Base-by-base conservation (phyloP, 2,329 filamentous ascomycete species). In the Curvularia eragrostidis region DNA sequence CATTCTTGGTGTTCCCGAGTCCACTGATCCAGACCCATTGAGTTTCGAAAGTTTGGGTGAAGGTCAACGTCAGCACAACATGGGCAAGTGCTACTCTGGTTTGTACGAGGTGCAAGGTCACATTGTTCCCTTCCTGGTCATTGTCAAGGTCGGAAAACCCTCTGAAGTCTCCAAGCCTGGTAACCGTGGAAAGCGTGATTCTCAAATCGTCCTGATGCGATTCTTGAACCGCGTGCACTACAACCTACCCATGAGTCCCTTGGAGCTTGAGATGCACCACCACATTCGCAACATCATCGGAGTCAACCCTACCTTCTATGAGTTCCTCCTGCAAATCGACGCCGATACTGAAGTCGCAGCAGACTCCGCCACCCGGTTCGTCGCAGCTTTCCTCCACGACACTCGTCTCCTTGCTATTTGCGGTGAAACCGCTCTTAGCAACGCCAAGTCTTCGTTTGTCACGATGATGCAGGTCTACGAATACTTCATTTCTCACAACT, bases 381-480 rank as follows among this genome's bases (percentile, higher is more conserved):
- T 99, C 39, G 87, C 95, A 9, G 84, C 93, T 5, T 97, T 97
- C 82, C 79, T 97, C 42, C 87, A 95, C 70, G 95, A 99, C 75
- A 97, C 93, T 24, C 89, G 91, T 54, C 83, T 98, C n/a, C 94
- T 97, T 71, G 95, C 90, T 54, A 87, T 95, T 48, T 99, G 95
- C 73, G 95, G 95, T 79, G 95, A 99, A 79, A 99, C 95, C 0
- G 90, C 90, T 15, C 83, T 99, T 47, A 93, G 89, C 62, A 99
- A 99, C 74, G 91, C 93, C 59, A 97, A 97, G 78, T 85, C 90
- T 6, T 97, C 94, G 1, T 92, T 96, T 73, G 87, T 96, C 66
- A 99, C 95, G 50, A 98, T 98, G 94, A 99, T 99, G 76, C 95
- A 99, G 79, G 94, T 99, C 32, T 99, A 98, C 83, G 94, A 99